Base-by-base conservation (phyloP, 768 basidiomycete species). In the Saitozyma podzolica region DNA sequence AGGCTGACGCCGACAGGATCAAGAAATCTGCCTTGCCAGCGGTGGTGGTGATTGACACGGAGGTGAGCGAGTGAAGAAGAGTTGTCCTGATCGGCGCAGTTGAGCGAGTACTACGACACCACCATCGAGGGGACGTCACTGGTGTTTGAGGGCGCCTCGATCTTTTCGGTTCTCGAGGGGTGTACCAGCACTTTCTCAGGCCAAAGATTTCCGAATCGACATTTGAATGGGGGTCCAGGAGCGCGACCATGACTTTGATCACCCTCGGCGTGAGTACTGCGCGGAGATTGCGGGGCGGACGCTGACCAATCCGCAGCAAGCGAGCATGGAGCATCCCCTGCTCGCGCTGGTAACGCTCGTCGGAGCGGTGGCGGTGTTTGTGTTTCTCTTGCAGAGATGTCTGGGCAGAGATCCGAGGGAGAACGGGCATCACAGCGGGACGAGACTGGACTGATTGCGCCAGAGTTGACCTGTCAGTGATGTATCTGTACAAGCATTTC, bases 11-110 rank as follows among this genome's bases (percentile, higher is more conserved):
- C 6, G 41, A 40, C 62, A 80, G 78, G 11, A 76, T 80, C 61
- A 74, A 68, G 59, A 68, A 71, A 50, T 64, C 56, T n/a, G 61
- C 70, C 16, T 50, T 80, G 39, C 80, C 80, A n/a, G 65, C 77
- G 13, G 79, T 91, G 20, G 83, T 95, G n/a, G 84, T 96, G 60
- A 84, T 89, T 1, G 89, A 94, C 77, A 92, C 95, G 64, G 81
- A 84, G 74, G 91, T 91, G 65, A 58, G 86, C 20, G 3, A 29
- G 8, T 19, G 50, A 40, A 51, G 17, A 50, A 7, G 20, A 40
- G 50, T 39, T 14, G 17, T 37, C 43, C 50, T 60, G 39, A 47
- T 43, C 50, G 16, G 9, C 42, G 16, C 72, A 92, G 91, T 82
- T 81, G 42, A 78, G 91, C 58, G 73, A 91, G 42, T 96, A 95